Conservation (phyloP, 805 yeast genomes). For the Candida stauntonica region DNA sequence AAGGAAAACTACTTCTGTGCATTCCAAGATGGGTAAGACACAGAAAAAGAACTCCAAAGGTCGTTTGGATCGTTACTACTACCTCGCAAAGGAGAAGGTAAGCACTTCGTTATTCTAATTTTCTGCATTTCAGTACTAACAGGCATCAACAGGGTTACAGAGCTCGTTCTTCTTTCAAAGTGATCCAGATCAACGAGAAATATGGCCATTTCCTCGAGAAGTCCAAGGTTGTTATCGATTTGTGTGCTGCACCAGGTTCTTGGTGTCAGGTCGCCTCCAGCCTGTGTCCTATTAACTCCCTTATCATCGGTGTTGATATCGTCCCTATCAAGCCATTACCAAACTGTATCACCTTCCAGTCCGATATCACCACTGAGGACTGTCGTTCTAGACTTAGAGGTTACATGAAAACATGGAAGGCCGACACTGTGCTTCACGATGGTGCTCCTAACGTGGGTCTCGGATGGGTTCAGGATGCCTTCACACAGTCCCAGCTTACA, state of each 20-base stretch:
- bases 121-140: conserved; percentile 4
- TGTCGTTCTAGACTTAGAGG: conserved; percentile 94
- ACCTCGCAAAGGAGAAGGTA: conserved; percentile 87
- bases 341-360: conserved; percentile 88
- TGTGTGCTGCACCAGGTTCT: conserved; percentile 99
- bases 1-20: neutral
- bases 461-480: conserved; percentile 99
- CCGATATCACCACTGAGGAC: conserved; percentile 97
- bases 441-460: conserved; percentile 99
- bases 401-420: conserved; percentile 97
- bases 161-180: conserved; percentile 97
- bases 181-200: conserved; percentile 92
- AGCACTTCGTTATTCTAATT: conserved; percentile 1
- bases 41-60: conserved; percentile 97
- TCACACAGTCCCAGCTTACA: conserved; percentile 94
- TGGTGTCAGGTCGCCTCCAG: conserved; percentile 99
- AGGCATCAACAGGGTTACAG: conserved; percentile 62
- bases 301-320: conserved; percentile 97
- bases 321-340: conserved; percentile 97
- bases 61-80: conserved; percentile 97
- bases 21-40: conserved; percentile 85
- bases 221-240: conserved; percentile 92
- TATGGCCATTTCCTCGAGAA: conserved; percentile 93
- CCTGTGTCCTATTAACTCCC: conserved; percentile 85
- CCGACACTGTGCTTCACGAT: conserved; percentile 95